Conservation (phyloP, 257 asterid species). For the Mitragyna speciosa region DNA sequence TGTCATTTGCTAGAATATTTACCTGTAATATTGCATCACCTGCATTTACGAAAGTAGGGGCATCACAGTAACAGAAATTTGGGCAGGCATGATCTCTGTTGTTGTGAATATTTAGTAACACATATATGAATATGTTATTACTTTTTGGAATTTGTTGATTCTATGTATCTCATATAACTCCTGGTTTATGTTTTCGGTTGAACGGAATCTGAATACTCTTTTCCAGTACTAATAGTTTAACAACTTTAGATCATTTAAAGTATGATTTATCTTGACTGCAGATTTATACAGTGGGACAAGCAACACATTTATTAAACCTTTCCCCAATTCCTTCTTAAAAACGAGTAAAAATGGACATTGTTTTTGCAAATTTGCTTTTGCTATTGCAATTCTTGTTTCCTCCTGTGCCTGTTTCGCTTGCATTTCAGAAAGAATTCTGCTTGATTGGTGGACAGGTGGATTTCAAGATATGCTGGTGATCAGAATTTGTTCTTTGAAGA, state of each 20-base stretch:
- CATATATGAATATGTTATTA: background rate
- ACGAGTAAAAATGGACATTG: background rate
- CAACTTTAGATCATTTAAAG: background rate
- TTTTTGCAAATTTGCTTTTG: background rate
- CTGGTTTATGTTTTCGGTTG: background rate
- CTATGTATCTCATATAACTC: no score
- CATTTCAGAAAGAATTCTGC: background rate
- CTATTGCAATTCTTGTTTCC: background rate
- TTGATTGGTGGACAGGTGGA: slow-evolving; percentile 58
- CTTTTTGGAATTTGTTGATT: background rate
- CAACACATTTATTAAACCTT: no score
- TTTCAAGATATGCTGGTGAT: slow-evolving; percentile 76
- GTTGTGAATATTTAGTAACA: background rate
- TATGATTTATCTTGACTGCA: no score
- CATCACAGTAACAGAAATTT: background rate
- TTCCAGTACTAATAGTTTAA: background rate
- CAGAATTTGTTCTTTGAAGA: slow-evolving; percentile 74
- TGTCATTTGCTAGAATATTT: background rate
- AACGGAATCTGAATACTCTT: background rate
- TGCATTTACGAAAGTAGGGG: background rate
- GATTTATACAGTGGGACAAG: no score
- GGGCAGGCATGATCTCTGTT: background rate
- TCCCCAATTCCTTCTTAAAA: no score
- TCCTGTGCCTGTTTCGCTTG: background rate
- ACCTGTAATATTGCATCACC: background rate